Evolutionary conservation across 306 rosid species (phyloP), one percentile per base, ranked within the genome.

Genomic region (Castanea mollissima): DNA sequence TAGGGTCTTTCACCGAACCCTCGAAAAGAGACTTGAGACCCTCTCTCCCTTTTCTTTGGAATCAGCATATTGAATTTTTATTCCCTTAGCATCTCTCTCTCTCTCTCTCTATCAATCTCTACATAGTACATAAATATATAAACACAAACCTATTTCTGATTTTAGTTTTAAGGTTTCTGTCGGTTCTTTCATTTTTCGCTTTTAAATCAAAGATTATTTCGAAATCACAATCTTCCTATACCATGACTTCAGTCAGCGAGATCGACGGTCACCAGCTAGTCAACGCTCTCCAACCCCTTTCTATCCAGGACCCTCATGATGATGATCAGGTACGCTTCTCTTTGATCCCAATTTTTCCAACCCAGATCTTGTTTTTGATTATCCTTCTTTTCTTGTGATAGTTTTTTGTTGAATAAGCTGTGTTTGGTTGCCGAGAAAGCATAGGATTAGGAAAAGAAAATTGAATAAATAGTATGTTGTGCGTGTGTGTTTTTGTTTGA

Each of bases 201-300:
- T 16, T 6, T 41, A 41, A 41, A 8, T 8, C 73, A 27, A 8
- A 49, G 15, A 60, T 23, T 25, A 6, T 58, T 55, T 38, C 34
- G 46, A 68, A 75, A 52, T 38, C 44, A 7, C 10, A 38, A 38
- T 58, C 52, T 4, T 34, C 6, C 25, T 3, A 41, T 62, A 73
- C 70, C 68, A 87, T 83, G 89, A 41, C 84, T 85, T 84, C 89
- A 19, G 74, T 84, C 59, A 38, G 79, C 72, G 64, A 79, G 44
- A 62, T 49, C 41, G 81, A 77, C 57, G 79, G 31, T 63, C 78
- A 55, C 9, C 86, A 84, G 32, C 35, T 80, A 21, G 55, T 55
- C 51, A 64, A 19, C 64, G 78, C 31, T 56, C 71, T 80, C 38
- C 55, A 34, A 41, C 55, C 25, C 25, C 55, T 76, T 1, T 59